Percentiles rank a stretch among this genome's conserved stretches.
Conservation (phyloP, 345 rosid genomes). For the Tarenaya hassleriana region DNA sequence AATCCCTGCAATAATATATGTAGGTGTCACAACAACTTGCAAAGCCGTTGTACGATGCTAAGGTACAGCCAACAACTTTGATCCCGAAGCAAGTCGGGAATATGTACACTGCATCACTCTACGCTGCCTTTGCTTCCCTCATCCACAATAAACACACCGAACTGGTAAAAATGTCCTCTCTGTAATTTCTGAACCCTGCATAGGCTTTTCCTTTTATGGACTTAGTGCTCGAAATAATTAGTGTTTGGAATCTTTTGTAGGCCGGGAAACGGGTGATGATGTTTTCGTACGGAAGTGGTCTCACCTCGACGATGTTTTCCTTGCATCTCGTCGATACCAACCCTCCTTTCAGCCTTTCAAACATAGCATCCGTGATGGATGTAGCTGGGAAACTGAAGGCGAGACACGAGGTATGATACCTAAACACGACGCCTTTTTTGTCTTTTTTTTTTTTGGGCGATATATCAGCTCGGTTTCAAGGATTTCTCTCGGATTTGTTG, state of each 20-base stretch:
- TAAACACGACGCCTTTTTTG: too few relatives aligned
- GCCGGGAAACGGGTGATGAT: constrained; percentile 67
- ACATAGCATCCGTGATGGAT: constrained; percentile 67
- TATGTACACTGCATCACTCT: constrained; percentile 98
- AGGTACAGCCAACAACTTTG: constrained; percentile 85
- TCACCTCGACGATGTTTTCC: constrained; percentile 90
- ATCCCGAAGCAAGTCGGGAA: constrained; percentile 98
- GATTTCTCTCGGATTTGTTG: not conserved
- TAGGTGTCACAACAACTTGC: constrained; percentile 90
- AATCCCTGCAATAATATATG: too few relatives aligned
- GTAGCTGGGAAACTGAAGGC: constrained; percentile 66
- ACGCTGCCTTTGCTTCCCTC: constrained; percentile 92
- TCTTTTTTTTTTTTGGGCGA: too few relatives aligned
- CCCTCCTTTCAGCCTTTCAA: constrained; percentile 73
- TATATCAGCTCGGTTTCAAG: not conserved
- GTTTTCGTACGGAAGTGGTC: constrained; percentile 98
- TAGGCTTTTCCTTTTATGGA: not conserved
- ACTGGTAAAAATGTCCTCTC: constrained; percentile 47
- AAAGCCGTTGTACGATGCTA: constrained; percentile 75
- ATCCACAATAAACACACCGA: constrained; percentile 64
- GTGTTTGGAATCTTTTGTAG: constrained; percentile 34
- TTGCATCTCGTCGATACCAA: constrained; percentile 54
- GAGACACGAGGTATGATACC: constrained; percentile 70
- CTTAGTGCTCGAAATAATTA: constrained; percentile 4
- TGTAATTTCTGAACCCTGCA: not conserved